phyloP scores from a whole-genome alignment of 2,329 filamentous ascomycete genomes.

The Sclerotinia nivalis region DNA sequence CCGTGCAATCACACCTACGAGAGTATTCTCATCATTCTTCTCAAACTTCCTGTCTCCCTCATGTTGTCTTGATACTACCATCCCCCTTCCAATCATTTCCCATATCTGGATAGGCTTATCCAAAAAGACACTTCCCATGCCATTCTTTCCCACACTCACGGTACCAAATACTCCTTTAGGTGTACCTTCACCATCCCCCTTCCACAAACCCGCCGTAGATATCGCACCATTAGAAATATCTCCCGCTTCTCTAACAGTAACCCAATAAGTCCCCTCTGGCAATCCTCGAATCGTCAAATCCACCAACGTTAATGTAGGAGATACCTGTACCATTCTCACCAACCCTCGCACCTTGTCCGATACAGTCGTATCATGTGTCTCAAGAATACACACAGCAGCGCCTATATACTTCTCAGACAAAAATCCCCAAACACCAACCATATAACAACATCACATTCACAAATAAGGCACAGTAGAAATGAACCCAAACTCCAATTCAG shows the following conservation, averaged over 20 bases:
- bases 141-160: constrained; percentile 72
- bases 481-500: constrained; percentile 16
- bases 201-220: constrained; percentile 81
- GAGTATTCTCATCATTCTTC: constrained; percentile 77
- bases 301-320: constrained; percentile 73
- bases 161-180: constrained; percentile 68
- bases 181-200: constrained; percentile 46
- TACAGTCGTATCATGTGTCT: constrained; percentile 68
- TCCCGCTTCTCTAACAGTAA: constrained; percentile 81
- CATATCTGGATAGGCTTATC: constrained; percentile 84
- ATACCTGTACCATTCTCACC: constrained; percentile 91
- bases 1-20: constrained; percentile 90
- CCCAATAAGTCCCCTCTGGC: constrained; percentile 76
- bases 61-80: constrained; percentile 74
- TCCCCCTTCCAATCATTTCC: constrained; percentile 93
- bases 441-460: background rate
- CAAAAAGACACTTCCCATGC: constrained; percentile 76
- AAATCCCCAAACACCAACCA: background rate
- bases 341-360: constrained; percentile 76
- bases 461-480: background rate
- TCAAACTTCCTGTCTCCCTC: constrained; percentile 60
- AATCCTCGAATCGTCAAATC: constrained; percentile 87
- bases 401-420: constrained; percentile 45
- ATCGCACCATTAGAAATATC: constrained; percentile 82
- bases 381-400: constrained; percentile 92